phyloP scores from a whole-genome alignment of 768 basidiomycete genomes.

The Lactarius hengduanensis region DNA sequence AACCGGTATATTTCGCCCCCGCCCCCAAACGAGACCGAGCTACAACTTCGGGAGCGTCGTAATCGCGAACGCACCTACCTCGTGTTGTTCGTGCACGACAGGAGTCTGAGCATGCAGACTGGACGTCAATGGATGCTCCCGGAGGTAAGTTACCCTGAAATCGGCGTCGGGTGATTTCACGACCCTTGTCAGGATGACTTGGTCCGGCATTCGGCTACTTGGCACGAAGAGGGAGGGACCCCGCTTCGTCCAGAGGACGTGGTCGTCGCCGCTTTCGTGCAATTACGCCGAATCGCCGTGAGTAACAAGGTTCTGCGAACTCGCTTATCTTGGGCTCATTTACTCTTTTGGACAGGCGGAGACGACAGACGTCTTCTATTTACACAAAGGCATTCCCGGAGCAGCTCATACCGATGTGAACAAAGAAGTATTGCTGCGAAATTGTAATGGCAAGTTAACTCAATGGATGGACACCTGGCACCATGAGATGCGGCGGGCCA shows the following conservation, averaged over 20 bases:
- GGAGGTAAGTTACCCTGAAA: constrained; percentile 42
- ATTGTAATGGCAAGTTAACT: constrained; percentile 69
- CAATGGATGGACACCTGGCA: constrained; percentile 75
- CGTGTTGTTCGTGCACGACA: constrained; percentile 83
- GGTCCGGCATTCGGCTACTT: constrained; percentile 61
- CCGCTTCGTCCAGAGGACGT: constrained; percentile 74
- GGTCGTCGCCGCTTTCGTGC: constrained; percentile 72
- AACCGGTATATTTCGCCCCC: constrained; percentile 65
- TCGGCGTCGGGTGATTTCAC: constrained; percentile 13
- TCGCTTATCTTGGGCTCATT: not conserved
- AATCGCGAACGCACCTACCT: constrained; percentile 86
- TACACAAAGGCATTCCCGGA: constrained; percentile 46
- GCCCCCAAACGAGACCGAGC: constrained; percentile 57
- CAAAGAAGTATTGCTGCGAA: constrained; percentile 67
- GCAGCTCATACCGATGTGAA: constrained; percentile 61
- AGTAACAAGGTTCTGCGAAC: constrained; percentile 31
- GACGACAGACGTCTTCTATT: constrained; percentile 70
- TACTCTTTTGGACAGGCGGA: constrained; percentile 51
- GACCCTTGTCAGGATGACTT: constrained; percentile 55
- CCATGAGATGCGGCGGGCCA: constrained; percentile 68
- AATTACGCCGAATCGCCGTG: constrained; percentile 78
- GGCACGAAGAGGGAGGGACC: constrained; percentile 62
- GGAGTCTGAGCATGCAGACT: constrained; percentile 82
- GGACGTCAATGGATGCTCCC: constrained; percentile 88
- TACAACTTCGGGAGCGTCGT: constrained; percentile 70